Percentiles rank a stretch among this genome's conserved stretches.
phyloP scores from a whole-genome alignment of 2,329 filamentous ascomycete species.

The Curvularia verruculosa region DNA sequence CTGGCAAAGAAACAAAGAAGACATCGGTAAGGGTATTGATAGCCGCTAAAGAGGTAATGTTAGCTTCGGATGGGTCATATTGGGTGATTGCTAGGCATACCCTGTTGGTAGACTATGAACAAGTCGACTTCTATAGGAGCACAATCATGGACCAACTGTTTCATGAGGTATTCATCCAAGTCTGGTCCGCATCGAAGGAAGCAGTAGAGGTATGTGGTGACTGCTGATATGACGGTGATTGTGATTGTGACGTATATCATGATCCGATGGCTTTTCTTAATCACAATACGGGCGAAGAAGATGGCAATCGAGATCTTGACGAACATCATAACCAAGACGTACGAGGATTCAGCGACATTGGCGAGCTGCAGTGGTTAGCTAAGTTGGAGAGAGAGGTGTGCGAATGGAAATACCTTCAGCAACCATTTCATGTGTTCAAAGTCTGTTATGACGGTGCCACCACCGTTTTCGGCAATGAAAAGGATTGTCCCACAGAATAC shows the following conservation, averaged over 20 bases:
- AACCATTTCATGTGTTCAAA: constrained; percentile 31
- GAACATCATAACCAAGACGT: constrained; percentile 49
- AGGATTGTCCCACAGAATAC: constrained; percentile 39
- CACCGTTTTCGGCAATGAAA: constrained; percentile 39
- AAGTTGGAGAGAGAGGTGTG: background rate
- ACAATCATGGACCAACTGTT: constrained; percentile 49
- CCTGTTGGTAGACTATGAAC: constrained; percentile 55
- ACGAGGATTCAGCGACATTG: constrained; percentile 47
- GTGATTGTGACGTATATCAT: constrained; percentile 49
- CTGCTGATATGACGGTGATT: constrained; percentile 43
- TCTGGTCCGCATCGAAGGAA: constrained; percentile 57
- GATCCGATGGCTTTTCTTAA: constrained; percentile 48
- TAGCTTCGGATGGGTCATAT: background rate
- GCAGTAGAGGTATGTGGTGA: constrained; percentile 57
- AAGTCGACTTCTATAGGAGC: constrained; percentile 56
- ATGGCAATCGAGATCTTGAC: constrained; percentile 55
- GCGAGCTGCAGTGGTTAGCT: constrained; percentile 36
- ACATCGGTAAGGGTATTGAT: constrained; percentile 42
- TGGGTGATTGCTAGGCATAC: constrained; percentile 1
- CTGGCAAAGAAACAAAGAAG: constrained; percentile 40
- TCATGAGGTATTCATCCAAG: constrained; percentile 37
- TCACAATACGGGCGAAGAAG: constrained; percentile 54
- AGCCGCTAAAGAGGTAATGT: constrained; percentile 18
- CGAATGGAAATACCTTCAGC: constrained; percentile 31
- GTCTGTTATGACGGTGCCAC: constrained; percentile 40